These are phyloP conservation scores for Alternaria rosae DNA, from an alignment of 2,329 filamentous ascomycete species.

Conservation along the genomic window DNA sequence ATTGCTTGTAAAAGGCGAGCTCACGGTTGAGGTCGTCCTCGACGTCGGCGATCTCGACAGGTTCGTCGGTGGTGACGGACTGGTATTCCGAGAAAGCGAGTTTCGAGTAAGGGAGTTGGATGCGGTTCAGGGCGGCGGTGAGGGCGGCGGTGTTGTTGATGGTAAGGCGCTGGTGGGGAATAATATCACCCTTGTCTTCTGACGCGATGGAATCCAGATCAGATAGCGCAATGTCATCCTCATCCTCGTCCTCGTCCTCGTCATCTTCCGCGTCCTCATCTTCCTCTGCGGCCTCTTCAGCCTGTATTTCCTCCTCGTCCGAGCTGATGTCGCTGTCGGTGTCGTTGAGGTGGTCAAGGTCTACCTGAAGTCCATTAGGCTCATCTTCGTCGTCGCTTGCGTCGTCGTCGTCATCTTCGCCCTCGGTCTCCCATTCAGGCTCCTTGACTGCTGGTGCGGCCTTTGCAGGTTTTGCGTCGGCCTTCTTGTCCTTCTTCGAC, in stretches of 20 bases:
- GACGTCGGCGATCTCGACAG: constrained; percentile 79
- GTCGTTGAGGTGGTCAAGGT: constrained; percentile 47
- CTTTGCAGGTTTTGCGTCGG: constrained; percentile 45
- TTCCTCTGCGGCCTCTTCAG: constrained; percentile 44
- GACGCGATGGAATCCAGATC: constrained; percentile 81
- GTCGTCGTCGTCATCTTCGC: constrained; percentile 48
- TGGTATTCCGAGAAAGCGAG: constrained; percentile 86
- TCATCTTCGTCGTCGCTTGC: constrained; percentile 46
- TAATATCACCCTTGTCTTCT: constrained; percentile 83
- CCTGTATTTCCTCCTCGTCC: constrained; percentile 39
- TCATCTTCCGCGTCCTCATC: constrained; percentile 42
- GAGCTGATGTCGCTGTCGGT: constrained; percentile 53
- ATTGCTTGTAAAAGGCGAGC: constrained; percentile 91
- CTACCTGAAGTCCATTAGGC: constrained; percentile 27
- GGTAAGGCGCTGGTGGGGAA: constrained; percentile 89
- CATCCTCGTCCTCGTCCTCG: constrained; percentile 59
- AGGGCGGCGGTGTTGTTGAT: constrained; percentile 97
- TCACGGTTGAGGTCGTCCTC: constrained; percentile 93
- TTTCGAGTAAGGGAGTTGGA: constrained; percentile 71
- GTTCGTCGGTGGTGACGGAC: constrained; percentile 71
- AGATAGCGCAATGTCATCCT: constrained; percentile 81
- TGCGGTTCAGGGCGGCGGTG: constrained; percentile 78
- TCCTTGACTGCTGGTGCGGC: constrained; percentile 32
- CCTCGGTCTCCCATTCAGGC: constrained; percentile 43
- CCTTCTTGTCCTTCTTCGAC: constrained; percentile 42